phyloP scores from a whole-genome alignment of 1,284 basidiomycete genomes.

The Schizopora paradoxa region DNA sequence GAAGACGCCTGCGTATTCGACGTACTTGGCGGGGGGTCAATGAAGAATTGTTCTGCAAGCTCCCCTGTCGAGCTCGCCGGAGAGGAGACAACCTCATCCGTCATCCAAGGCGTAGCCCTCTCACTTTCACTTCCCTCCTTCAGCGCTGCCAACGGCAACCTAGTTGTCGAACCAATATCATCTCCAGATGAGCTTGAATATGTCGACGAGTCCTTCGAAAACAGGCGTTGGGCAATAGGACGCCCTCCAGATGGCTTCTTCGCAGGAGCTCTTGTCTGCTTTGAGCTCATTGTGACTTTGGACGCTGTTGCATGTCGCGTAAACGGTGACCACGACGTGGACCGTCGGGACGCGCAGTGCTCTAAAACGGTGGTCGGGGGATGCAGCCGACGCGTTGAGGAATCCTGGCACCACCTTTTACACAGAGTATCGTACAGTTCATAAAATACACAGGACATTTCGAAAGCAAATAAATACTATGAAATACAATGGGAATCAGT shows the following conservation, averaged over 20 bases:
- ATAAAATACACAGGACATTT: too few species aligned
- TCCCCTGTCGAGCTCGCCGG: constrained; percentile 3
- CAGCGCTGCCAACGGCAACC: constrained; percentile 7
- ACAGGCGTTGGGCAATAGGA: constrained; percentile 29
- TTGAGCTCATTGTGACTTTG: constrained; percentile 4
- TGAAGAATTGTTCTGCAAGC: not conserved
- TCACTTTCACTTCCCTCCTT: not conserved
- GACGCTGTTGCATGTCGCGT: too few species aligned
- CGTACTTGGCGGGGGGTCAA: not conserved
- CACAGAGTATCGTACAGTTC: too few species aligned
- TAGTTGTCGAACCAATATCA: constrained; percentile 2
- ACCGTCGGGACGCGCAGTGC: too few species aligned
- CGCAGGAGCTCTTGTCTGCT: constrained; percentile 9
- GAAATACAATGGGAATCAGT: too few species aligned
- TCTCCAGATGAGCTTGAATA: constrained; percentile 13
- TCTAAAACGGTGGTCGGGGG: too few species aligned
- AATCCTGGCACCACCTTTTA: too few species aligned
- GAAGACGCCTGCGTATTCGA: constrained; percentile 3
- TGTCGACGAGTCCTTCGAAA: constrained; percentile 32
- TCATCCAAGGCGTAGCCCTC: constrained; percentile 5
- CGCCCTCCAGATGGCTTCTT: constrained; percentile 30
- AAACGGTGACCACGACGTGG: too few species aligned
- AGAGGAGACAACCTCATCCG: constrained; percentile 10
- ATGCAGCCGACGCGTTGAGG: too few species aligned
- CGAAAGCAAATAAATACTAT: too few species aligned